These are phyloP conservation scores for Senecio squalidus DNA, from an alignment of 140 eudicot genomes.

Conservation along the genomic window DNA sequence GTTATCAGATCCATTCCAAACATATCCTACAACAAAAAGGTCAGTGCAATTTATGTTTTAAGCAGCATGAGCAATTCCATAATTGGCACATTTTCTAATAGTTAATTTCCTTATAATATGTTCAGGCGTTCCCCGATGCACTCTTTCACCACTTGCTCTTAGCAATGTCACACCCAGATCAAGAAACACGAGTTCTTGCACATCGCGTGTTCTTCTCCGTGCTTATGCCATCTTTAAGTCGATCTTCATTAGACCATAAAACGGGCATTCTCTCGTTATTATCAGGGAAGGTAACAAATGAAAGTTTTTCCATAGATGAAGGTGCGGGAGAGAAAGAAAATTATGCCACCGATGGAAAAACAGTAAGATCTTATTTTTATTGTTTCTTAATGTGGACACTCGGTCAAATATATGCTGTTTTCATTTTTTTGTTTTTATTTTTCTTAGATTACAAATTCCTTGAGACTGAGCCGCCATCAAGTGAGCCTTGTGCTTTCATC, in stretches of 20 bases:
- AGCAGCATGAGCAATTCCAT: not conserved
- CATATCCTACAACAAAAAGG: constrained; percentile 55
- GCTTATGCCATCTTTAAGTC: constrained; percentile 69
- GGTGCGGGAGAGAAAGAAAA: constrained; percentile 22
- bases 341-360: constrained; percentile 30
- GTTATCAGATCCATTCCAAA: constrained; percentile 60
- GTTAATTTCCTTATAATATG: constrained; percentile 3
- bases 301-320: constrained; percentile 24
- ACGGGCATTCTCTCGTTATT: constrained; percentile 16
- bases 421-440: not conserved
- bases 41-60: constrained; percentile 12
- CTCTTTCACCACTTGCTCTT: constrained; percentile 79
- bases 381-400: not conserved
- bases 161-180: constrained; percentile 81
- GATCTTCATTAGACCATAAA: too few relatives aligned
- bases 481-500: constrained; percentile 79
- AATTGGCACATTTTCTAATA: not conserved
- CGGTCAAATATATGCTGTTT: too few relatives aligned
- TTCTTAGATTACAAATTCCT: constrained; percentile 42
- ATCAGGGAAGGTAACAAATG: constrained; percentile 20
- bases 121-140: constrained; percentile 77
- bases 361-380: constrained; percentile 32
- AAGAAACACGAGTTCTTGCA: constrained; percentile 66
- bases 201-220: constrained; percentile 59
- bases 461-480: constrained; percentile 77